Evolutionary conservation across 2,329 filamentous ascomycete genomes (phyloP).

Genomic region (Trichoderma atrobrunneum): DNA sequence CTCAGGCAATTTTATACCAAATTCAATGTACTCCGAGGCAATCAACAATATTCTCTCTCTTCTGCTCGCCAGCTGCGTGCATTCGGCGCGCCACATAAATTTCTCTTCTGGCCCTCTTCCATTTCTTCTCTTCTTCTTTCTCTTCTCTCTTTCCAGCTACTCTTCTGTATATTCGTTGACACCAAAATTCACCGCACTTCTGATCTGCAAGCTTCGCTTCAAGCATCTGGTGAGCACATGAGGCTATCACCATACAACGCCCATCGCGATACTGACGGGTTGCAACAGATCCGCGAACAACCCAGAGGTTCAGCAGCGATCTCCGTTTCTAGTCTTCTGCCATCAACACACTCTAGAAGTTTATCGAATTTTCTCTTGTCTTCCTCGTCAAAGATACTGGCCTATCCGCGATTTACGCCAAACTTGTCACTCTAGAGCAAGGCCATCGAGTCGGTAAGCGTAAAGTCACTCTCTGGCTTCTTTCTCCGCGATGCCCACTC

Average conservation of each 20-base stretch:
- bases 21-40: background rate
- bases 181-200: slow-evolving; percentile 93
- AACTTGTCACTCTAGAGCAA: too few relatives aligned
- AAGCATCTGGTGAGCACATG: slow-evolving; percentile 70
- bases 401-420: too few relatives aligned
- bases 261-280: background rate
- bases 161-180: slow-evolving; percentile 96
- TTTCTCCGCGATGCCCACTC: too few relatives aligned
- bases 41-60: background rate
- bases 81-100: background rate
- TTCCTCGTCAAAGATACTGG: too few relatives aligned
- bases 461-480: background rate
- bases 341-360: slow-evolving; percentile 96
- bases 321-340: slow-evolving; percentile 97
- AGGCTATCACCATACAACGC: background rate
- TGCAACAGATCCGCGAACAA: slow-evolving; percentile 77
- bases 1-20: background rate
- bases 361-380: slow-evolving; percentile 96
- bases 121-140: background rate
- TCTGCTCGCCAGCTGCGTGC: background rate
- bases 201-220: slow-evolving; percentile 97
- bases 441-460: slow-evolving; percentile 92
- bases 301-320: slow-evolving; percentile 91
- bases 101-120: background rate
- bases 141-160: slow-evolving; percentile 60